Conservation (phyloP, 495 filamentous ascomycete genomes). For the Podospora sp. region DNA sequence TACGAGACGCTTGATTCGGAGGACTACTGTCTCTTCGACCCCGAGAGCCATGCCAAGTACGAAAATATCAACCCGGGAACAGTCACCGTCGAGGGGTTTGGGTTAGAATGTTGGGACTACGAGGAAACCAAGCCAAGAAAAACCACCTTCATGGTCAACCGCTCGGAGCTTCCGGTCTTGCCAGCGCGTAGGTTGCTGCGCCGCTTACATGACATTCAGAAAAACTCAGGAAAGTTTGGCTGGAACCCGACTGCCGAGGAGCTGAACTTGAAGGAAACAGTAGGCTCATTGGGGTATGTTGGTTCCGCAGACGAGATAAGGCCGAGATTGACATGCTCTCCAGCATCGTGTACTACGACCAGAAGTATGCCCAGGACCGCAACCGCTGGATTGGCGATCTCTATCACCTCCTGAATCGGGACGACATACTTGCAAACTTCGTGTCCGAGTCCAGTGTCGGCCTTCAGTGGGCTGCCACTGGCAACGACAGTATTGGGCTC, state of each 20-base stretch:
- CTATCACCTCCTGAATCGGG: background rate
- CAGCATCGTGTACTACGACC: background rate
- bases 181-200: background rate
- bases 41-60: conserved; percentile 4
- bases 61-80: conserved; percentile 10
- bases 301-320: background rate
- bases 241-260: background rate
- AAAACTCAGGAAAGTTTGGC: conserved; percentile 4
- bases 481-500: background rate
- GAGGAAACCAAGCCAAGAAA: conserved; percentile 8
- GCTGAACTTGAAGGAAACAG: conserved; percentile 2
- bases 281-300: background rate
- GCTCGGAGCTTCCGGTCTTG: background rate
- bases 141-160: conserved; percentile 6
- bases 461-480: background rate
- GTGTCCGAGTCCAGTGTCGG: background rate
- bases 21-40: conserved; percentile 1
- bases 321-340: background rate
- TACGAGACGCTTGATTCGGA: background rate
- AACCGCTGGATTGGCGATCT: conserved; percentile 5
- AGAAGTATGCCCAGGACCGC: background rate
- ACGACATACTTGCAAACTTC: conserved; percentile 2
- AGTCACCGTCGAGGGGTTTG: conserved; percentile 8
- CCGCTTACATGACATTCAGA: conserved; percentile 5
- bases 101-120: conserved; percentile 5